Evolutionary conservation across 768 basidiomycete species (phyloP).

Genomic region (Ephemerocybe angulata): DNA sequence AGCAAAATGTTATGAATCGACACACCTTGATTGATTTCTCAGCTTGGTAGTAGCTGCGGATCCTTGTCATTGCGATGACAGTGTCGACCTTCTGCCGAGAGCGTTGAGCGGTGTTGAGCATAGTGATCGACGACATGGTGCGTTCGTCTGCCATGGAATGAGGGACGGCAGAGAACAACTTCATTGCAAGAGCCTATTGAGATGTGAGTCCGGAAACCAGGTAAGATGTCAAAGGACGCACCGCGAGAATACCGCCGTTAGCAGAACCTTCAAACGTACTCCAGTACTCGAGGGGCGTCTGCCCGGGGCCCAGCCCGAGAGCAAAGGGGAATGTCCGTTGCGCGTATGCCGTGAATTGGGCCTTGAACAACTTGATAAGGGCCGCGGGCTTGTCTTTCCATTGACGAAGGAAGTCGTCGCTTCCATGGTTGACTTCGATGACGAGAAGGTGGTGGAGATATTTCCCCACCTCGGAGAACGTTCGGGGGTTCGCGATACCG

Average conservation of each 20-base stretch:
- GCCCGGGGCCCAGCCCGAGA: conserved; percentile 14
- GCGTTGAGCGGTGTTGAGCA: conserved; percentile 28
- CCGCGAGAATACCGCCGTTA: conserved; percentile 27
- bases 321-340: conserved; percentile 24
- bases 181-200: conserved; percentile 27
- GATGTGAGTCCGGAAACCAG: neutral
- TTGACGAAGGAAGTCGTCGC: conserved; percentile 13
- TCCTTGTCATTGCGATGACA: conserved; percentile 22
- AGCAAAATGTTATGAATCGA: neutral
- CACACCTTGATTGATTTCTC: neutral
- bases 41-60: conserved; percentile 2
- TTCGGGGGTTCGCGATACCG: conserved; percentile 20
- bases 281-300: conserved; percentile 24
- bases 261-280: conserved; percentile 15
- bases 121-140: conserved; percentile 30
- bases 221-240: conserved; percentile 16
- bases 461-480: conserved; percentile 21
- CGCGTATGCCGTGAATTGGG: conserved; percentile 24
- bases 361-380: conserved; percentile 18
- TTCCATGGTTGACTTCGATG: conserved; percentile 19
- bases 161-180: conserved; percentile 28
- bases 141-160: conserved; percentile 39
- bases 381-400: conserved; percentile 15
- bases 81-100: conserved; percentile 24
- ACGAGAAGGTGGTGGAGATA: conserved; percentile 17